Base-by-base conservation (phyloP, 75 land plant genomes). In the Azolla pinnata region DNA sequence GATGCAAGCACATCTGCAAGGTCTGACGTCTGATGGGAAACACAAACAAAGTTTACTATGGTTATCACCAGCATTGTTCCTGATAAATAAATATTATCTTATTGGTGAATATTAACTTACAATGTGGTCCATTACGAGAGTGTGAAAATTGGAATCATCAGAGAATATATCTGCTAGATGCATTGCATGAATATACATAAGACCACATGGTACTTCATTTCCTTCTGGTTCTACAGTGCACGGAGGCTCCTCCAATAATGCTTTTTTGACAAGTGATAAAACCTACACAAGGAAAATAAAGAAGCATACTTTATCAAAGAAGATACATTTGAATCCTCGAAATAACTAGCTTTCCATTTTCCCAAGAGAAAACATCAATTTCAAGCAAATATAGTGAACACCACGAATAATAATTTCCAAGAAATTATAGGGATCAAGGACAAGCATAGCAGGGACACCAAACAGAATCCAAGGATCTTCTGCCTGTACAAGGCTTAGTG, bases 91-190 rank as follows among this genome's bases (percentile, higher is more conserved):
- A n/a, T n/a, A n/a, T n/a, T n/a, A n/a, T n/a, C n/a, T n/a, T n/a
- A n/a, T 38, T 8, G 42, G 42, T 8, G 12, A 38, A 14, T 14
- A 38, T 38, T 7, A 9, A 55, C 14, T 12, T 79, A 92, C 98
- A 75, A 83, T 79, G 33, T 61, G 48, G 25, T 72, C 48, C 60
- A 83, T 85, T 23, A 92, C 68, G 46, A 75, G 75, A 44, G 77
- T 76, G 34, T 90, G 77, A 60, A 92, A 92, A 59, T 92, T 92
- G 33, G 98, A 92, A 76, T 92, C 98, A 71, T 92, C 98, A 18
- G 98, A 92, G 44, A 92, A 81, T 33, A 88, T 76, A 73, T 92
- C 98, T 66, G 81, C 90, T 54, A 92, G 64, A 18, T 96, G 95
- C 84, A 92, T 66, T 24, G 96, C 70, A 71, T 90, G 86, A 21